Conservation (phyloP, 371 early-diverging fungal species). For the Syncephalis plumigaleata region DNA sequence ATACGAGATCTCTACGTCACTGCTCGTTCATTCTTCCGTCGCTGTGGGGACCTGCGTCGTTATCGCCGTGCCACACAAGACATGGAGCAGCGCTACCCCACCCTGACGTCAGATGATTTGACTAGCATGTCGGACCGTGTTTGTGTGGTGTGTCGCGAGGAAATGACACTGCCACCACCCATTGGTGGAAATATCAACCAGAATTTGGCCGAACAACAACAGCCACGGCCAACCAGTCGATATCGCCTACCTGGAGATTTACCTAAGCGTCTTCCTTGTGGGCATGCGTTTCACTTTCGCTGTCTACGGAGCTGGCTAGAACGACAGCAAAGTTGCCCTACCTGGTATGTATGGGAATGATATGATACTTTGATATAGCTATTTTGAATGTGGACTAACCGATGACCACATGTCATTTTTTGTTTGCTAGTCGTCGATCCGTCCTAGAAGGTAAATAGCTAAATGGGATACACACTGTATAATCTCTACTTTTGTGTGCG, state of each 20-base stretch:
- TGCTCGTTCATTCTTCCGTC: slow-evolving; percentile 69
- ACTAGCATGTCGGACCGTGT: slow-evolving; percentile 58
- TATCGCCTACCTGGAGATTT: slow-evolving; percentile 27
- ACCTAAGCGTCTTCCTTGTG: slow-evolving; percentile 91
- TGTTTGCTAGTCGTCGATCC: neutral
- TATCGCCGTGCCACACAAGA: slow-evolving; percentile 86
- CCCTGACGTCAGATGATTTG: slow-evolving; percentile 71
- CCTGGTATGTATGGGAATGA: slow-evolving; percentile 33
- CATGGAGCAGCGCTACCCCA: slow-evolving; percentile 88
- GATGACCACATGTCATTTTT: neutral
- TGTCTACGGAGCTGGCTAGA: slow-evolving; percentile 98
- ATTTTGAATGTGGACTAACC: too few relatives aligned
- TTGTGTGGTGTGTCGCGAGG: slow-evolving; percentile 95
- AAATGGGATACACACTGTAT: neutral
- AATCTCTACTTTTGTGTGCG: neutral
- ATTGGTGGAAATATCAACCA: slow-evolving; percentile 1
- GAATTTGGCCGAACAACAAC: slow-evolving; percentile 3
- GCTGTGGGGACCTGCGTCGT: slow-evolving; percentile 70
- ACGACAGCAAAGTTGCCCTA: slow-evolving; percentile 96
- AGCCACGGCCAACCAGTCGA: slow-evolving; percentile 10
- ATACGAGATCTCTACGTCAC: slow-evolving; percentile 92
- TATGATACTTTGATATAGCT: neutral
- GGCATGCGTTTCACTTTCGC: slow-evolving; percentile 94
- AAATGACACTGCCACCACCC: slow-evolving; percentile 34
- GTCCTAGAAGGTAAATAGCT: neutral